Evolutionary conservation across 345 rosid species (phyloP).

Genomic region (Moricandia moricandioides): DNA sequence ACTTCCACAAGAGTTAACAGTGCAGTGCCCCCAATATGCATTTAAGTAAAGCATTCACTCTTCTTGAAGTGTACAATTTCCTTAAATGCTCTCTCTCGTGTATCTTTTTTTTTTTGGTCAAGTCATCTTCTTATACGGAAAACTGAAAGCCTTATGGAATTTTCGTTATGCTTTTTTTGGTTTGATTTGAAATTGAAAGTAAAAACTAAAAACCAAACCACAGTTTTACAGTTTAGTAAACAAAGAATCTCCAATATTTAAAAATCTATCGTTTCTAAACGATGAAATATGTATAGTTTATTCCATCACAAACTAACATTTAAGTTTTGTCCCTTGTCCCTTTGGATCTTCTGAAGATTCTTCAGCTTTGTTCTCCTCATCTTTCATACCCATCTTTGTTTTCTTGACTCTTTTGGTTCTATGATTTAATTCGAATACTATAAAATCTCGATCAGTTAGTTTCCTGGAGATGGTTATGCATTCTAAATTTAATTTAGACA

Average conservation of each 20-base stretch:
- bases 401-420: constrained; percentile 6
- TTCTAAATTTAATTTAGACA: no score
- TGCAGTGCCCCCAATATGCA: constrained; percentile 24
- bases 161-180: not conserved
- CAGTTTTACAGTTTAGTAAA: not conserved
- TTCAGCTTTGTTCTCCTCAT: constrained; percentile 21
- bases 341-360: constrained; percentile 26
- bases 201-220: not conserved
- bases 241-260: not conserved
- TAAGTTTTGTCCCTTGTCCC: not conserved
- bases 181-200: no score
- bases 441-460: not conserved
- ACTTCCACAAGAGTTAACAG: constrained; percentile 24
- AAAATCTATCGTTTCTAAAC: not conserved
- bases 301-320: not conserved
- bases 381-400: constrained; percentile 31
- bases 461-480: constrained; percentile 14
- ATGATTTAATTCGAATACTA: not conserved
- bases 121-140: not conserved
- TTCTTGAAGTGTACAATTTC: constrained; percentile 37
- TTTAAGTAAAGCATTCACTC: constrained; percentile 29
- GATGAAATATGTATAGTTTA: no score
- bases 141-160: not conserved
- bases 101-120: not conserved
- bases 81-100: constrained; percentile 20